These are phyloP conservation scores for Filosporella fistucella DNA, from an alignment of 495 filamentous ascomycete species.

Conservation along the genomic window DNA sequence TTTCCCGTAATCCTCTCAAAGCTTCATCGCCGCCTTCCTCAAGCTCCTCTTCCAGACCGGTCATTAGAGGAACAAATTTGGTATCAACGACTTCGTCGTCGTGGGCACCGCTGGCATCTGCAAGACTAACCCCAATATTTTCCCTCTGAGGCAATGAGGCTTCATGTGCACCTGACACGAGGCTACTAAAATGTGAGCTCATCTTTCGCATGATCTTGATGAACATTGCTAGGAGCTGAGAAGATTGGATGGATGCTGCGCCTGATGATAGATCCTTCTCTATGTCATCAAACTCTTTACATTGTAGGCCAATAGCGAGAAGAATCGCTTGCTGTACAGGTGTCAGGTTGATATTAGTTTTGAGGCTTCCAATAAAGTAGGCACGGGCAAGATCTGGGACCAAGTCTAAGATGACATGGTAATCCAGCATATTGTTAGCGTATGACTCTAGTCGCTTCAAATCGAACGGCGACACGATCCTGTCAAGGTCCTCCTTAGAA, in stretches of 20 bases:
- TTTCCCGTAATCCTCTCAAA: slow-evolving; percentile 58
- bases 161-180: slow-evolving; percentile 72
- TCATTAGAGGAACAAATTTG: slow-evolving; percentile 64
- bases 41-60: slow-evolving; percentile 78
- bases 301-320: slow-evolving; percentile 82
- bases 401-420: slow-evolving; percentile 95
- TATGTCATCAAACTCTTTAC: slow-evolving; percentile 76
- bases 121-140: slow-evolving; percentile 45
- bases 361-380: slow-evolving; percentile 77
- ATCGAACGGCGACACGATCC: slow-evolving; percentile 80
- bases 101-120: slow-evolving; percentile 45
- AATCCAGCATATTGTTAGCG: slow-evolving; percentile 93
- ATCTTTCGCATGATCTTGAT: slow-evolving; percentile 92
- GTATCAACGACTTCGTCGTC: slow-evolving; percentile 60
- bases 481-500: slow-evolving; percentile 69
- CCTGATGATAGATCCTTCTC: slow-evolving; percentile 73
- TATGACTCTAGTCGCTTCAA: slow-evolving; percentile 92
- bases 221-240: slow-evolving; percentile 92
- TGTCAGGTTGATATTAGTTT: slow-evolving; percentile 58
- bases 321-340: slow-evolving; percentile 81
- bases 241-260: slow-evolving; percentile 60
- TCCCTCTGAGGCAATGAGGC: slow-evolving; percentile 61
- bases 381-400: slow-evolving; percentile 73
- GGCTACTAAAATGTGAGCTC: slow-evolving; percentile 62
- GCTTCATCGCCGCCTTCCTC: slow-evolving; percentile 77